Evolutionary conservation across 768 basidiomycete genomes (phyloP).

Genomic region (Guyanaporus albipodus): DNA sequence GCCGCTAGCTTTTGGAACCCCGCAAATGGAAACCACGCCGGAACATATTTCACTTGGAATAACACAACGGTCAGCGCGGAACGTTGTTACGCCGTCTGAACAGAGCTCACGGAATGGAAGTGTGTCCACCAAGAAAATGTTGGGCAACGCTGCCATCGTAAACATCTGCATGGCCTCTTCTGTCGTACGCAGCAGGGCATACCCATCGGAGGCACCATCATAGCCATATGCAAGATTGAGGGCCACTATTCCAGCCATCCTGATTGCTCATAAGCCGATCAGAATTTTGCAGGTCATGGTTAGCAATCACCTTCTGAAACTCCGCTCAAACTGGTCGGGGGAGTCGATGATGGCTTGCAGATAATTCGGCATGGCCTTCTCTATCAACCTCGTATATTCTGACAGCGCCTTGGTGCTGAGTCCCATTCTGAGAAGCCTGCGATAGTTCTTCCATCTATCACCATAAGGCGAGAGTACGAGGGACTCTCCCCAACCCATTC

Average conservation of each 20-base stretch:
- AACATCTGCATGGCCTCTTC: background rate
- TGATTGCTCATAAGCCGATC: background rate
- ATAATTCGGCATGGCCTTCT: background rate
- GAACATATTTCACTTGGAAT: background rate
- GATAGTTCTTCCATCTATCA: background rate
- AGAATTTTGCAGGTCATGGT: background rate
- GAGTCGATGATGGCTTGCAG: background rate
- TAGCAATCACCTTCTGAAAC: background rate
- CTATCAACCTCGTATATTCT: background rate
- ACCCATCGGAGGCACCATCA: background rate
- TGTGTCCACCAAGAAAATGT: background rate
- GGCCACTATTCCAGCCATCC: background rate
- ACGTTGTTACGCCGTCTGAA: no score
- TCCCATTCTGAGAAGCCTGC: background rate
- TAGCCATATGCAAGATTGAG: background rate
- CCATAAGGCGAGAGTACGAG: background rate
- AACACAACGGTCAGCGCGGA: background rate
- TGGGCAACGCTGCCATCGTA: background rate
- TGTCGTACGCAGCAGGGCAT: background rate
- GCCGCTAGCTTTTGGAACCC: background rate
- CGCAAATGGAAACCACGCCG: background rate
- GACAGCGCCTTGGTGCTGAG: background rate
- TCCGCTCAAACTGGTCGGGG: background rate
- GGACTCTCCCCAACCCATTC: background rate
- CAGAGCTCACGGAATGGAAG: background rate